Conservation (phyloP, 2,329 filamentous ascomycete genomes). For the Penicillium sp. region DNA sequence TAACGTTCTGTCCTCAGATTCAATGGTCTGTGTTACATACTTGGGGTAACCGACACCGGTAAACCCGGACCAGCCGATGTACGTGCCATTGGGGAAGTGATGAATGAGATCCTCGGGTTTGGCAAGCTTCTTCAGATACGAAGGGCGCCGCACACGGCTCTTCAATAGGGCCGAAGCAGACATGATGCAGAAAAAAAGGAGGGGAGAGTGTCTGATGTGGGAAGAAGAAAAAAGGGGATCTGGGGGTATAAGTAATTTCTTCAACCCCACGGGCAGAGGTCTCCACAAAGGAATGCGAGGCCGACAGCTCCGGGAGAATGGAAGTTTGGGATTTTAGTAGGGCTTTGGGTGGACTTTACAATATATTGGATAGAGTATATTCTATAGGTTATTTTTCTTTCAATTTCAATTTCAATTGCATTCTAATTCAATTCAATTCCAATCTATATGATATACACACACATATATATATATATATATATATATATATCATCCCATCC, state of each 20-base stretch:
- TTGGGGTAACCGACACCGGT: constrained; percentile 89
- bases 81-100: constrained; percentile 79
- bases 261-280: constrained; percentile 18
- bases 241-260: constrained; percentile 14
- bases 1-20: background rate
- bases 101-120: constrained; percentile 76
- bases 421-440: background rate
- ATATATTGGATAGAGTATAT: background rate
- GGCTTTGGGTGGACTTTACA: background rate
- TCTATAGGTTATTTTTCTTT: background rate
- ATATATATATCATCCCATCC: background rate
- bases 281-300: constrained; percentile 8
- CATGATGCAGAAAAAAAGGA: constrained; percentile 33
- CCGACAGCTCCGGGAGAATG: constrained; percentile 9
- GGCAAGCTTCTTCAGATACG: constrained; percentile 76
- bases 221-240: constrained; percentile 7
- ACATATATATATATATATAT: too few relatives aligned
- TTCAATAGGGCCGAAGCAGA: constrained; percentile 71
- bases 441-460: background rate
- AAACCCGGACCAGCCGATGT: constrained; percentile 89
- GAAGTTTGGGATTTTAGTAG: background rate
- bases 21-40: constrained; percentile 48
- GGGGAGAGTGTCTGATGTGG: constrained; percentile 13
- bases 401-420: background rate
- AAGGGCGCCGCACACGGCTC: constrained; percentile 71